Base-by-base conservation (phyloP, 441 rosid genomes). In the Capsella rubella region DNA sequence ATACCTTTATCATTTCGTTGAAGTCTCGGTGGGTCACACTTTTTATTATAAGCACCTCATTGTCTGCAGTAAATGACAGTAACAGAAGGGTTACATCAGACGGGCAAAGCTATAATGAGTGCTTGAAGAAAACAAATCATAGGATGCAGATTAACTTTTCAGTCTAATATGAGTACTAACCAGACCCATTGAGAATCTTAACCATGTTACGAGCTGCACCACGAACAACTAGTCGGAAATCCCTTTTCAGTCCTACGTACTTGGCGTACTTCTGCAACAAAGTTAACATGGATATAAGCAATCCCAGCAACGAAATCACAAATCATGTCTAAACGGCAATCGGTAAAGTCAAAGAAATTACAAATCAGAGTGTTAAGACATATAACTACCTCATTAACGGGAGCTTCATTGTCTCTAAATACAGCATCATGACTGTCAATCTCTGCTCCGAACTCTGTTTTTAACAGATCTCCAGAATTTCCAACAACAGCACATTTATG, bases 151-250 rank as follows among this genome's bases (percentile, higher is more conserved):
- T 45, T 45, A 3, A 43, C 6, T 12, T 53, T 11, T 49, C 7
- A 29, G 8, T 15, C 28, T 46, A 53, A 62, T 77, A 58, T 68
- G 69, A 68, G 71, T 61, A 78, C 92, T 72, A 60, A 93, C 98
- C 71, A 49, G 99, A 92, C 32, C 99, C 99, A 51, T 79, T 84
- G 73, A 95, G 89, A 81, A 91, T 93, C 64, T 85, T 72, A 67
- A 91, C 79, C 98, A 95, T 91, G 87, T 95, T 95, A 67, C 88
- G 93, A 83, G 99, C 99, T 32, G 92, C 98, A 81, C 99, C 99
- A 28, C 98, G 87, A 21, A 95, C 99, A 27, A 95, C 99, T 51
- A 95, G 91, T 64, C 97, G 97, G 71, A 95, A 91, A 83, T 91
- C 97, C 76, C 98, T 90, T 84, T 91, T 95, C 78, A 91, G 60